A percentile compares a stretch with the other conserved stretches of the same genome.
Evolutionary conservation across 129 eudicot genomes (phyloP).

Genomic region (Saposhnikovia divaricata): DNA sequence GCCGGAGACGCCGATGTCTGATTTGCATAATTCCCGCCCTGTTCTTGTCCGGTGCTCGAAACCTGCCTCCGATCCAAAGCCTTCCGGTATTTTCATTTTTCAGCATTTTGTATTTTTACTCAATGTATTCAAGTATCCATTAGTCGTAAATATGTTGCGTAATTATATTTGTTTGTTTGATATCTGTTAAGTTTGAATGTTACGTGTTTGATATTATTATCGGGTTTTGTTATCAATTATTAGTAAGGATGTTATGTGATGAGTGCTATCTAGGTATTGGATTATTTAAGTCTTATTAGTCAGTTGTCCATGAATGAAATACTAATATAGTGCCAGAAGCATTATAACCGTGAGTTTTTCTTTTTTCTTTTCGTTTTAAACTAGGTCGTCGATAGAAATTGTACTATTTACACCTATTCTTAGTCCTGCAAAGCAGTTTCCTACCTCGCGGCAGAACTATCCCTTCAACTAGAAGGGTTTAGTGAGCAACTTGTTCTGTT

Average conservation of each 20-base stretch:
- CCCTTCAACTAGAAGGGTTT: neutral
- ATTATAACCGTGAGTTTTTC: neutral
- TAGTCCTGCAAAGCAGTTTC: neutral
- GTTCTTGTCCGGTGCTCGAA: neutral
- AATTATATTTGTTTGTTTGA: neutral
- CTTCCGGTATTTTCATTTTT: slow-evolving; percentile 25
- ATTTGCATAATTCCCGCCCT: neutral
- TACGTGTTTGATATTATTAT: neutral
- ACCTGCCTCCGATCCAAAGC: slow-evolving; percentile 12
- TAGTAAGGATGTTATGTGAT: neutral
- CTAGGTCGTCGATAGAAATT: neutral
- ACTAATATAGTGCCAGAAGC: neutral
- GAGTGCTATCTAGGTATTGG: neutral
- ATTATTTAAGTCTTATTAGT: neutral
- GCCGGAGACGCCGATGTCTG: slow-evolving; percentile 37
- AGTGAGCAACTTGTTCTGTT: neutral
- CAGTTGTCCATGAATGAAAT: too few relatives aligned
- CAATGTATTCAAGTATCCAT: neutral
- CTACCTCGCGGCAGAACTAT: neutral
- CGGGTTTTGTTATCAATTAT: too few relatives aligned
- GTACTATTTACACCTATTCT: neutral
- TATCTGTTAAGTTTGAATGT: neutral
- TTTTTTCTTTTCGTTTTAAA: too few relatives aligned
- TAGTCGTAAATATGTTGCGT: neutral
- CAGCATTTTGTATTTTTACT: neutral